Evolutionary conservation across 1,284 basidiomycete genomes (phyloP).

Genomic region (Pyrrhoderma noxium): DNA sequence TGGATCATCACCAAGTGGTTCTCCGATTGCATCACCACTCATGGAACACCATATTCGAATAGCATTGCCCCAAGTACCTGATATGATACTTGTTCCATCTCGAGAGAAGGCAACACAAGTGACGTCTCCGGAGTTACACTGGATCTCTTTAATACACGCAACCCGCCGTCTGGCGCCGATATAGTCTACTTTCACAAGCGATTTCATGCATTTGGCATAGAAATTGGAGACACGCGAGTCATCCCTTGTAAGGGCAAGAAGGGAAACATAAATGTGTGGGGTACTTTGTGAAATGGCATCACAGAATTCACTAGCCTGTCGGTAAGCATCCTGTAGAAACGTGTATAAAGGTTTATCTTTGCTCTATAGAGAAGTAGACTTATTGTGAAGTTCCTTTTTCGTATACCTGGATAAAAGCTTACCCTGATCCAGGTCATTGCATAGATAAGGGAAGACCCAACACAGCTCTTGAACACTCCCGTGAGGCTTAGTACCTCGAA

Average conservation of each 20-base stretch:
- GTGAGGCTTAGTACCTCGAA: constrained; percentile 25
- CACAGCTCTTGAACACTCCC: constrained; percentile 6
- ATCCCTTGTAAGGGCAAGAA: constrained; percentile 20
- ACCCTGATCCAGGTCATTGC: background rate
- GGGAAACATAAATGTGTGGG: constrained; percentile 24
- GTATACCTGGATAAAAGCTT: background rate
- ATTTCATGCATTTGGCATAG: background rate
- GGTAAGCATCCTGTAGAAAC: constrained; percentile 16
- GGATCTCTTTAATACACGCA: background rate
- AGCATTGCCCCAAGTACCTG: background rate
- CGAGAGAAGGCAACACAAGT: background rate
- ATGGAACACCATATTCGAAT: background rate
- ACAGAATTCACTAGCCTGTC: constrained; percentile 18
- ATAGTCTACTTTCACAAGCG: background rate
- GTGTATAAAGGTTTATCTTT: background rate
- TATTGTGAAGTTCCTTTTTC: no score
- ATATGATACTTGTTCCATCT: background rate
- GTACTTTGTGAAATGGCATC: constrained; percentile 17
- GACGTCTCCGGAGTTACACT: background rate
- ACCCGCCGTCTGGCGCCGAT: background rate
- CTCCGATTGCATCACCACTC: background rate
- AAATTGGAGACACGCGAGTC: background rate
- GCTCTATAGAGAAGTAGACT: background rate
- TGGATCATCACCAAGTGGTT: background rate
- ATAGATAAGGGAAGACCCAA: background rate